Evolutionary conservation across 257 asterid species (phyloP).

Genomic region (Przewalskia tangutica): DNA sequence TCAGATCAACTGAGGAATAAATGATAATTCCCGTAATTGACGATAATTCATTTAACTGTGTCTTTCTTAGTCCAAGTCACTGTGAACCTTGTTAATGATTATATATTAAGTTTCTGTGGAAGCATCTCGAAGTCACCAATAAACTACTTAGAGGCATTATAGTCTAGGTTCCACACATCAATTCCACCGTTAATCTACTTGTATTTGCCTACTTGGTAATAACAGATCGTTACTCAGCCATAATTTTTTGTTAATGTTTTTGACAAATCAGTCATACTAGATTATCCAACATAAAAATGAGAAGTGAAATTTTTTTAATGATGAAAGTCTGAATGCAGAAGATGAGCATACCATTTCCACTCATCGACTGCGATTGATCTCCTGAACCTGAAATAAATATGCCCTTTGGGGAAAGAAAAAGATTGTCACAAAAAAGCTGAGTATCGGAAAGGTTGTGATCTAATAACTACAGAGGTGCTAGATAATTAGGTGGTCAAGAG

Average conservation of each 20-base stretch:
- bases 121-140: background rate
- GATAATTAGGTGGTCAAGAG: background rate
- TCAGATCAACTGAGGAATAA: background rate
- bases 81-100: background rate
- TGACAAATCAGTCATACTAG: background rate
- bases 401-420: slow-evolving; percentile 47
- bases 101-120: background rate
- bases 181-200: background rate
- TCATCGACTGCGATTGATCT: slow-evolving; percentile 81
- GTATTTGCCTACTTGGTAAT: background rate
- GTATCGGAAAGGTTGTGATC: background rate
- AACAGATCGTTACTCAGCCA: background rate
- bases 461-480: background rate
- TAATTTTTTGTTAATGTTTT: background rate
- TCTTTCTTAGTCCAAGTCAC: background rate
- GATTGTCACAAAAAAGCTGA: slow-evolving; percentile 9
- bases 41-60: background rate
- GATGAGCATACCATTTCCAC: slow-evolving; percentile 74
- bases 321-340: slow-evolving; percentile 15
- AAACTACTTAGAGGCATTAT: background rate
- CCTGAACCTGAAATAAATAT: slow-evolving; percentile 93
- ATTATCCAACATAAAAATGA: background rate
- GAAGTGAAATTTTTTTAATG: background rate
- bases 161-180: background rate
- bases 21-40: background rate